A percentile compares a stretch with the other conserved stretches of the same genome.
Conservation (phyloP, 192 early-diverging fungal genomes). For the Podila horticola region DNA sequence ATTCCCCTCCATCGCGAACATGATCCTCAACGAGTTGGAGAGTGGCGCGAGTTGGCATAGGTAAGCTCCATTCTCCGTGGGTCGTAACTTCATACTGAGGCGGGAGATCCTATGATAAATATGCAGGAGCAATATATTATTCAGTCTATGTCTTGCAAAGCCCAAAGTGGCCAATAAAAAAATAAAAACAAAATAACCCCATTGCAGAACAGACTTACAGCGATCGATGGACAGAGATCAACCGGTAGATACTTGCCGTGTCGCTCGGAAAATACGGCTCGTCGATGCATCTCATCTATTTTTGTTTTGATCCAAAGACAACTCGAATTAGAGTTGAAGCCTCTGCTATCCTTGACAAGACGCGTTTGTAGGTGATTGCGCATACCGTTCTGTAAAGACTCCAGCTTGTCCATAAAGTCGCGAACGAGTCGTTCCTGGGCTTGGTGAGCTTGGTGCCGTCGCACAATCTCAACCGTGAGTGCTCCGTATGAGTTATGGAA, state of each 20-base stretch:
- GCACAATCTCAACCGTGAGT: constrained; percentile 42
- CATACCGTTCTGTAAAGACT: constrained; percentile 16
- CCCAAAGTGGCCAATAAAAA: neutral
- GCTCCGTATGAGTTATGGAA: constrained; percentile 49
- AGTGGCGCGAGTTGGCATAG: constrained; percentile 38
- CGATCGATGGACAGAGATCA: constrained; percentile 42
- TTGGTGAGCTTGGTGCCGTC: constrained; percentile 39
- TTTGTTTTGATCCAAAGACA: no score
- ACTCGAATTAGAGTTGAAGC: neutral
- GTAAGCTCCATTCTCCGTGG: constrained; percentile 32
- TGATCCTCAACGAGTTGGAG: constrained; percentile 26
- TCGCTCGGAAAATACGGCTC: constrained; percentile 31
- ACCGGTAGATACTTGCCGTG: constrained; percentile 45
- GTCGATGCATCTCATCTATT: constrained; percentile 30
- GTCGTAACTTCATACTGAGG: constrained; percentile 35
- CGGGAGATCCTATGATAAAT: constrained; percentile 17
- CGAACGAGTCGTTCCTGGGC: constrained; percentile 13
- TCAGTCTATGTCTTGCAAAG: neutral
- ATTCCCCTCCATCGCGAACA: neutral
- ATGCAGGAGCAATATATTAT: no score
- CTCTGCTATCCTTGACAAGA: neutral
- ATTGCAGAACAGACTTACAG: constrained; percentile 4
- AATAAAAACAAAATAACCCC: neutral
- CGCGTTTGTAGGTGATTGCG: neutral
- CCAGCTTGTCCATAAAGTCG: constrained; percentile 31